Conservation (phyloP, 1,139 yeast genomes). For the Scheffersomyces lignicola region DNA sequence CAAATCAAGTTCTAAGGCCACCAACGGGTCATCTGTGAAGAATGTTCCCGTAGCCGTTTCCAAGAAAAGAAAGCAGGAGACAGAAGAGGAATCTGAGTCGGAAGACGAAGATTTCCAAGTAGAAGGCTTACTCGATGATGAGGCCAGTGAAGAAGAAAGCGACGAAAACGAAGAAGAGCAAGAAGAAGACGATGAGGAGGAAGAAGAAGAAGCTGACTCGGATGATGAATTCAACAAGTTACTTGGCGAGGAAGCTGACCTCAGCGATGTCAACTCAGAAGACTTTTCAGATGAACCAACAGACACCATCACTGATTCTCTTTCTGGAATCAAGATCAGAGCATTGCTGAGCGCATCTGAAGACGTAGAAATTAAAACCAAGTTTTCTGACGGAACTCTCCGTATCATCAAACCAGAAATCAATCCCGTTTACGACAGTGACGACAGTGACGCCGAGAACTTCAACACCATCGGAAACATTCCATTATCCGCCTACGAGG, state of each 20-base stretch:
- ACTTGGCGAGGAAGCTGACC: slow-evolving; percentile 51
- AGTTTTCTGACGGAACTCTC: slow-evolving; percentile 77
- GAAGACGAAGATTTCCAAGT: slow-evolving; percentile 39
- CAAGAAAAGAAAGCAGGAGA: slow-evolving; percentile 19
- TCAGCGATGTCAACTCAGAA: slow-evolving; percentile 36
- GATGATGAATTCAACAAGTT: slow-evolving; percentile 63
- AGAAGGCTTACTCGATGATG: slow-evolving; percentile 21
- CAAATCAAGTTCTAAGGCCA: too few relatives aligned
- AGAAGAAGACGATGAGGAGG: slow-evolving; percentile 27
- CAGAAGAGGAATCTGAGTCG: slow-evolving; percentile 19
- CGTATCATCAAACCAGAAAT: slow-evolving; percentile 84
- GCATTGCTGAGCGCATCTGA: slow-evolving; percentile 43
- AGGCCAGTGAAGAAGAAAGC: slow-evolving; percentile 25
- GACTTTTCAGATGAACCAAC: slow-evolving; percentile 50
- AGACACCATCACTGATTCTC: slow-evolving; percentile 54
- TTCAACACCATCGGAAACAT: slow-evolving; percentile 89
- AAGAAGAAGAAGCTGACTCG: slow-evolving; percentile 44
- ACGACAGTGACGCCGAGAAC: slow-evolving; percentile 86
- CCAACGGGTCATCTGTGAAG: too few relatives aligned
- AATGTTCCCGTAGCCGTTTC: slow-evolving; percentile 8
- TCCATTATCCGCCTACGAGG: slow-evolving; percentile 91
- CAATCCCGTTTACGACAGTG: slow-evolving; percentile 88
- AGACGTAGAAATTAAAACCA: slow-evolving; percentile 41
- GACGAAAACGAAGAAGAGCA: slow-evolving; percentile 29
- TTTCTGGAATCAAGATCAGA: slow-evolving; percentile 54